A percentile compares a stretch with the other conserved stretches of the same genome.
Evolutionary conservation across 2,329 filamentous ascomycete species (phyloP).

Genomic region (Trichophyton verrucosum): DNA sequence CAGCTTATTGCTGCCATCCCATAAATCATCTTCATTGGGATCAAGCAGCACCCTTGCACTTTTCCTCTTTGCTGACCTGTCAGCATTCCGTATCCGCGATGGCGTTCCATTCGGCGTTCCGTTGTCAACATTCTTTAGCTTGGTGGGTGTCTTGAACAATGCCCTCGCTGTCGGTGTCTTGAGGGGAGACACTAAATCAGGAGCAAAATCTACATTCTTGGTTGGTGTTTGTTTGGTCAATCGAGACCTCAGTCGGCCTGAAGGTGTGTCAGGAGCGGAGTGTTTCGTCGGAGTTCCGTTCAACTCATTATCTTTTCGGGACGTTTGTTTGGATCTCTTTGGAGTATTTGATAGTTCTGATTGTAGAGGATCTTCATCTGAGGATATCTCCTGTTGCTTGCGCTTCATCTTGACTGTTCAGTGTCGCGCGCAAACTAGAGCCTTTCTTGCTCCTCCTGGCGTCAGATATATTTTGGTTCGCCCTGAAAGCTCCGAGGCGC

Average conservation of each 20-base stretch:
- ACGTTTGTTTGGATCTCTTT: constrained; percentile 25
- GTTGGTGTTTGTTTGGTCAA: constrained; percentile 18
- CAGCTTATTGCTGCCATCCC: constrained; percentile 55
- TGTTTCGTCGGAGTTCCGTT: constrained; percentile 12
- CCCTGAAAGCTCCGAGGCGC: not conserved
- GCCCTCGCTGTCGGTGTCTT: constrained; percentile 26
- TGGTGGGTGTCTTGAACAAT: constrained; percentile 32
- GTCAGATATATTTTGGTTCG: not conserved
- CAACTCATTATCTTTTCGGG: constrained; percentile 16
- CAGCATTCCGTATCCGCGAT: constrained; percentile 55
- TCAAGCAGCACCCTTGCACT: constrained; percentile 67
- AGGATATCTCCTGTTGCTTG: constrained; percentile 27
- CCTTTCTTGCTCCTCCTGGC: not conserved
- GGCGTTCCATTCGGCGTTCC: constrained; percentile 39
- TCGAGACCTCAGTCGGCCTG: constrained; percentile 18
- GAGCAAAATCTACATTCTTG: constrained; percentile 23
- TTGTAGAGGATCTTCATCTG: constrained; percentile 23
- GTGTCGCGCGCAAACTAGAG: not conserved
- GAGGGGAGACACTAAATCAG: constrained; percentile 27
- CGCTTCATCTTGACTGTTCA: constrained; percentile 26
- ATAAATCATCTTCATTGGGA: constrained; percentile 52
- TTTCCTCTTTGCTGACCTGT: constrained; percentile 77
- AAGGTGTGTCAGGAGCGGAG: constrained; percentile 13
- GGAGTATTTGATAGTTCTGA: constrained; percentile 27
- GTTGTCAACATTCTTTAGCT: constrained; percentile 13